These are phyloP conservation scores for Beauveria sp. DNA, from an alignment of 2,329 filamentous ascomycete genomes.

Conservation along the genomic window DNA sequence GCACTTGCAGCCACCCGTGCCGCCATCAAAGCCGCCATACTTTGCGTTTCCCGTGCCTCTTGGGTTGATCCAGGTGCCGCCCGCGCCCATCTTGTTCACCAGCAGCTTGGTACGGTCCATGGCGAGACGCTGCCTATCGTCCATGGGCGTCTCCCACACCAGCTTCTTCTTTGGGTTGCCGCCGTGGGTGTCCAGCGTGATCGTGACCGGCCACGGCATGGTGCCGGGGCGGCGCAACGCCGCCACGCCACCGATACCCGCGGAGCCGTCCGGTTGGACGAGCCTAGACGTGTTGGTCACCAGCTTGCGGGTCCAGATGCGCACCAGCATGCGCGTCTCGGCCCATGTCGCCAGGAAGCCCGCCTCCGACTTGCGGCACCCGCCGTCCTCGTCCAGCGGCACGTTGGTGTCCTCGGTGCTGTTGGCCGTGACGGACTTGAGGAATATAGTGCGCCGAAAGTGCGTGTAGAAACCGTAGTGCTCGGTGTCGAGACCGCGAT, in stretches of 20 bases:
- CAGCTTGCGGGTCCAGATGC: constrained; percentile 53
- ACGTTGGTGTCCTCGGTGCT: constrained; percentile 33
- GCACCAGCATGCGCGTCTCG: constrained; percentile 54
- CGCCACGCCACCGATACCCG: constrained; percentile 15
- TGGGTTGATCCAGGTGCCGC: constrained; percentile 47
- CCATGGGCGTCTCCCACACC: constrained; percentile 45
- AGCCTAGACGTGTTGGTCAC: constrained; percentile 36
- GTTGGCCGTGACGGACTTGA: constrained; percentile 52
- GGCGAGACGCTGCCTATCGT: constrained; percentile 38
- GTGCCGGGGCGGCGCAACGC: constrained; percentile 42
- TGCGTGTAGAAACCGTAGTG: constrained; percentile 94
- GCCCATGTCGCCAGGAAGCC: constrained; percentile 50
- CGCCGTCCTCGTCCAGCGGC: constrained; percentile 47
- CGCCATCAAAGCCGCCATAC: constrained; percentile 56
- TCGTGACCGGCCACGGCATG: constrained; percentile 57
- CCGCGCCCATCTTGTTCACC: constrained; percentile 41
- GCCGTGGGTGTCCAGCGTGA: constrained; percentile 56
- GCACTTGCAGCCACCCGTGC: constrained; percentile 54
- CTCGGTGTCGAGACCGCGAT: constrained; percentile 71
- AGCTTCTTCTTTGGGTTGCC: constrained; percentile 46
- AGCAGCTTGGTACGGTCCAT: constrained; percentile 36
- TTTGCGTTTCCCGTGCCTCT: constrained; percentile 34
- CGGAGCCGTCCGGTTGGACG: constrained; percentile 22
- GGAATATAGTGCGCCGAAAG: constrained; percentile 80
- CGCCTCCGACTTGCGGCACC: constrained; percentile 45